Conservation (phyloP, 495 filamentous ascomycete genomes). For the Peziza echinospora region DNA sequence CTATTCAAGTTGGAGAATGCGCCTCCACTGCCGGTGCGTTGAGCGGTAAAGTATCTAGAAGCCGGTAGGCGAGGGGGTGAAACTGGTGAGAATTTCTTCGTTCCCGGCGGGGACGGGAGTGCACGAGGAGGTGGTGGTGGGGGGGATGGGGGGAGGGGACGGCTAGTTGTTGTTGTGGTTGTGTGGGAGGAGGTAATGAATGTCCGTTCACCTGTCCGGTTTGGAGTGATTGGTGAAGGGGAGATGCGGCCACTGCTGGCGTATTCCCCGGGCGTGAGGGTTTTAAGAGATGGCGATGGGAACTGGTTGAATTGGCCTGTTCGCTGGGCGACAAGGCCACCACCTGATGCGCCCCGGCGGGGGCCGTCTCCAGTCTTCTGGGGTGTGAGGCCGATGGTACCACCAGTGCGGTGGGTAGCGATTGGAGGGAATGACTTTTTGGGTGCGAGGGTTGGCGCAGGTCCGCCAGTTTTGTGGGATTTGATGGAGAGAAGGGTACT, state of each 20-base stretch:
- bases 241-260: background rate
- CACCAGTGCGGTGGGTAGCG: background rate
- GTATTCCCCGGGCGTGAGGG: background rate
- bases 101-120: conserved; percentile 11
- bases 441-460: conserved; percentile 7
- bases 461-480: conserved; percentile 22
- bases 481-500: no score
- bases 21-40: background rate
- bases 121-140: conserved; percentile 19
- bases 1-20: no score
- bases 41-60: conserved; percentile 1
- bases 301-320: background rate
- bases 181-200: conserved; percentile 4
- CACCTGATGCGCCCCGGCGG: no score
- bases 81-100: conserved; percentile 1
- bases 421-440: conserved; percentile 7
- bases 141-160: conserved; percentile 12
- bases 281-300: background rate
- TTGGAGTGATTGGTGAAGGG: conserved; percentile 19
- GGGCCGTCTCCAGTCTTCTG: background rate
- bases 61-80: no score
- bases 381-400: background rate
- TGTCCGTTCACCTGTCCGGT: background rate
- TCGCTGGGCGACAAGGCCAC: background rate
- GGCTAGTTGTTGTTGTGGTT: conserved; percentile 1